Conservation (phyloP, 1,139 yeast species). For the Blastobotrys serpentis region DNA sequence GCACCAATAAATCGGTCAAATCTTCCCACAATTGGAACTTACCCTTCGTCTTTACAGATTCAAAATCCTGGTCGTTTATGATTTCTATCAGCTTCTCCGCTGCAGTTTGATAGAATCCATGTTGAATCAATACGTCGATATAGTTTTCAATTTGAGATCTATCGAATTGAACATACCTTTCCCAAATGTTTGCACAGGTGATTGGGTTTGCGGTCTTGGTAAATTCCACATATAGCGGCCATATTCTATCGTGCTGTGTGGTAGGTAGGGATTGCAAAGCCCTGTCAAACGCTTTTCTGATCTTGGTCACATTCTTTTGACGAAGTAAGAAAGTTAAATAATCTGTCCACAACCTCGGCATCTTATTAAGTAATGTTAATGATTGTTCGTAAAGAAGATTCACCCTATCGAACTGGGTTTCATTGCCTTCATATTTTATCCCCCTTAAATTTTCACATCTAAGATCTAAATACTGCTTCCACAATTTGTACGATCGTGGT, state of each 20-base stretch:
- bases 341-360: slow-evolving; percentile 56
- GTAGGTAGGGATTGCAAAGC: slow-evolving; percentile 53
- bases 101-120: slow-evolving; percentile 31
- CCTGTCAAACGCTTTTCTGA: slow-evolving; percentile 52
- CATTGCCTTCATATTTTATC: slow-evolving; percentile 19
- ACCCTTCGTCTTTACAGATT: slow-evolving; percentile 41
- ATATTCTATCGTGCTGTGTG: slow-evolving; percentile 55
- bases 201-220: slow-evolving; percentile 49
- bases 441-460: slow-evolving; percentile 40
- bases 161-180: slow-evolving; percentile 46
- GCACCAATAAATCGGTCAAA: slow-evolving; percentile 48
- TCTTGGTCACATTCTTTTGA: slow-evolving; percentile 44
- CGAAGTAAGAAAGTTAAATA: slow-evolving; percentile 50
- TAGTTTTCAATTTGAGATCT: slow-evolving; percentile 40
- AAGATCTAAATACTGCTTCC: slow-evolving; percentile 54
- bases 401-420: slow-evolving; percentile 39
- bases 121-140: slow-evolving; percentile 31
- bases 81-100: slow-evolving; percentile 36
- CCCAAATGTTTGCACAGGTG: slow-evolving; percentile 46
- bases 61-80: slow-evolving; percentile 36
- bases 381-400: slow-evolving; percentile 50
- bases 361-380: slow-evolving; percentile 45
- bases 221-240: slow-evolving; percentile 59
- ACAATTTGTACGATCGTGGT: slow-evolving; percentile 54
- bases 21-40: slow-evolving; percentile 48